Percentiles rank a stretch among this genome's conserved stretches.
These are phyloP conservation scores for Hericium coralloides DNA, from an alignment of 768 basidiomycete genomes.

Conservation along the genomic window DNA sequence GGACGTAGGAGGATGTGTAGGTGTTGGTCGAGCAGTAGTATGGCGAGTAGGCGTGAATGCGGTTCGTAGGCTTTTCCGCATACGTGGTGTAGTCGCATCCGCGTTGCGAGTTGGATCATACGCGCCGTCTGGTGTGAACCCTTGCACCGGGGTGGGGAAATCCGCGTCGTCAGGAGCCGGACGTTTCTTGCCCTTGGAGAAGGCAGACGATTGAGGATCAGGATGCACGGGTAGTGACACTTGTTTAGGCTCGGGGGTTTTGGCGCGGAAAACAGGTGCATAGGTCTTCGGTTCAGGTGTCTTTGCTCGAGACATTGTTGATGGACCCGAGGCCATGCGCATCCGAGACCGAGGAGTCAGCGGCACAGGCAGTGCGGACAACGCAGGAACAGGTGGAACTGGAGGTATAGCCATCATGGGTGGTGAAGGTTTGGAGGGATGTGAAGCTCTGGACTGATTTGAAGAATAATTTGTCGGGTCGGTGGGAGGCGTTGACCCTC, in stretches of 20 bases:
- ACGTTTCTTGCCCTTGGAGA: constrained; percentile 55
- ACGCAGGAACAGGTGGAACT: constrained; percentile 6
- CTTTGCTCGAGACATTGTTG: constrained; percentile 35
- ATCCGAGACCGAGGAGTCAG: constrained; percentile 5
- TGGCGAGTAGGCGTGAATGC: constrained; percentile 70
- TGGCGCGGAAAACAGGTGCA: constrained; percentile 17
- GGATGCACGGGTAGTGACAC: neutral
- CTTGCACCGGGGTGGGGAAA: constrained; percentile 50
- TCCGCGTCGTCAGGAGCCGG: constrained; percentile 75
- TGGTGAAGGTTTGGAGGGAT: constrained; percentile 10
- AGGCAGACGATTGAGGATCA: constrained; percentile 16
- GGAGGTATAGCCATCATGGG: constrained; percentile 7
- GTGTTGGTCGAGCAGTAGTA: constrained; percentile 31
- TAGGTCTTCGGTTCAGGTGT: constrained; percentile 38
- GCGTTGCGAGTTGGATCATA: constrained; percentile 26
- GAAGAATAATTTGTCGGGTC: constrained; percentile 10
- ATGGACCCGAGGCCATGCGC: constrained; percentile 34
- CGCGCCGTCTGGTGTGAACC: constrained; percentile 45
- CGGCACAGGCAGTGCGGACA: neutral
- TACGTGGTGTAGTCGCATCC: constrained; percentile 44
- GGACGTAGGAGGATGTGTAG: constrained; percentile 30
- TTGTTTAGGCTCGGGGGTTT: constrained; percentile 21
- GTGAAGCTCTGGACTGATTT: neutral
- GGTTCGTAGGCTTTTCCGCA: constrained; percentile 50
- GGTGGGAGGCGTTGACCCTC: constrained; percentile 10